A percentile compares a stretch with the other conserved stretches of the same genome.
phyloP scores from a whole-genome alignment of 257 asterid genomes.

The Gentiana straminea region DNA sequence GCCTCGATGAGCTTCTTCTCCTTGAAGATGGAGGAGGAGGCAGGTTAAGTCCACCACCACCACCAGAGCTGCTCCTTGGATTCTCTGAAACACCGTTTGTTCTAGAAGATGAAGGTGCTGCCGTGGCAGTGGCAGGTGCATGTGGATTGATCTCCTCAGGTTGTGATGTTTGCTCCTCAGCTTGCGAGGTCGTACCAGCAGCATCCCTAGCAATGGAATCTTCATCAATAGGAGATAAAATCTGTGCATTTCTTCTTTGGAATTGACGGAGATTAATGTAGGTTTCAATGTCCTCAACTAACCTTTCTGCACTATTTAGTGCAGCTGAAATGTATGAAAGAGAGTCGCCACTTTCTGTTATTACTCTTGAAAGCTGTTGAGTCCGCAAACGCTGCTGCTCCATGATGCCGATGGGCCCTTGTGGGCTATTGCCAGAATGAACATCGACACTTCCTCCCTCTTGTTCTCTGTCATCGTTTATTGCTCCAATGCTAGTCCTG shows the following conservation, averaged over 20 bases:
- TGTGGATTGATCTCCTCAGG: slow-evolving; percentile 20
- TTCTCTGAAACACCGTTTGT: slow-evolving; percentile 25
- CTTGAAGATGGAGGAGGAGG: slow-evolving; percentile 15
- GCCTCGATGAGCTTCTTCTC: slow-evolving; percentile 17
- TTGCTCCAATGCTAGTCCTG: slow-evolving; percentile 37
- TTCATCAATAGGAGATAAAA: slow-evolving; percentile 23
- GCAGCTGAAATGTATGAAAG: slow-evolving; percentile 70
- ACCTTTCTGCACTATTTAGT: slow-evolving; percentile 53
- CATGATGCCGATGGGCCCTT: slow-evolving; percentile 20
- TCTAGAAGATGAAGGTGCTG: slow-evolving; percentile 27
- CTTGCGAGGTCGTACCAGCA: slow-evolving; percentile 15
- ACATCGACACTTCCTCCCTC: slow-evolving; percentile 14
- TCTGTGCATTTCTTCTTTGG: slow-evolving; percentile 20
- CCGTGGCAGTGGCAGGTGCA: slow-evolving; percentile 18
- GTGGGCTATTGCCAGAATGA: slow-evolving; percentile 15
- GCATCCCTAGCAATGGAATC: slow-evolving; percentile 27
- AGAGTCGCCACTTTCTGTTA: slow-evolving; percentile 70
- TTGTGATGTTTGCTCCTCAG: slow-evolving; percentile 22
- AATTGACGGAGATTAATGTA: slow-evolving; percentile 34
- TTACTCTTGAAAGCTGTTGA: slow-evolving; percentile 53
- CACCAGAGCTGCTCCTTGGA: slow-evolving; percentile 13
- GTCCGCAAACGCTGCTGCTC: slow-evolving; percentile 33
- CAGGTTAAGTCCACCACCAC: slow-evolving; percentile 11
- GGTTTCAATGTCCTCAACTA: slow-evolving; percentile 66
- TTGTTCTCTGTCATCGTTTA: slow-evolving; percentile 23